Evolutionary conservation across 228 moss, liverwort and hornwort genomes (phyloP).

Genomic region (Sphagnum fallax): DNA sequence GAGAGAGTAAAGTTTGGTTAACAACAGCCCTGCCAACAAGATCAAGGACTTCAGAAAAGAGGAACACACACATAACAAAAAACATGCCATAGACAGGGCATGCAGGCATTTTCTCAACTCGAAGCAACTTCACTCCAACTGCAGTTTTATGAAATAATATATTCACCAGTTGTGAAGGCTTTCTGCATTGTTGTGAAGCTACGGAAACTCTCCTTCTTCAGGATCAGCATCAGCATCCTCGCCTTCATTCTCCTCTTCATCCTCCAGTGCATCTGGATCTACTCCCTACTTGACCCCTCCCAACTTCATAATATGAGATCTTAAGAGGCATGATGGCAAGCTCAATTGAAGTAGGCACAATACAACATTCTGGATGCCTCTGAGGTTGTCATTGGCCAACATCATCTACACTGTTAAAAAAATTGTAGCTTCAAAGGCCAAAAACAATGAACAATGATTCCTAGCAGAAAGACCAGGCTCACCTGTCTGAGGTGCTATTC

Average conservation of each 20-base stretch:
- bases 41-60: too few relatives aligned
- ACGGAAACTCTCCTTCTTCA: constrained; percentile 79
- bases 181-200: constrained; percentile 1
- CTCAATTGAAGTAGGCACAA: background rate
- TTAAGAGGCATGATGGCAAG: background rate
- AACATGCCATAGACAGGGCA: too few relatives aligned
- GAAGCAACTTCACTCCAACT: too few relatives aligned
- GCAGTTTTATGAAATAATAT: too few relatives aligned
- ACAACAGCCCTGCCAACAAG: too few relatives aligned
- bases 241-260: constrained; percentile 80
- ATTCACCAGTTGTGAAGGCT: too few relatives aligned
- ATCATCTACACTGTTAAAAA: background rate
- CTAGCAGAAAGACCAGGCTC: background rate
- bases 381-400: background rate
- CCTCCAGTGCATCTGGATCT: constrained; percentile 79
- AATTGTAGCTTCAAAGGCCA: background rate
- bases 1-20: too few relatives aligned
- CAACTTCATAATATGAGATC: background rate
- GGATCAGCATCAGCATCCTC: constrained; percentile 77
- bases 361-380: background rate
- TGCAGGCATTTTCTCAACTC: too few relatives aligned
- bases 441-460: background rate
- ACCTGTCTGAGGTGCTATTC: background rate
- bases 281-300: constrained; percentile 29
- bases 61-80: too few relatives aligned